These are phyloP conservation scores for Leptodontidium sp. DNA, from an alignment of 2,329 filamentous ascomycete genomes.

Conservation along the genomic window DNA sequence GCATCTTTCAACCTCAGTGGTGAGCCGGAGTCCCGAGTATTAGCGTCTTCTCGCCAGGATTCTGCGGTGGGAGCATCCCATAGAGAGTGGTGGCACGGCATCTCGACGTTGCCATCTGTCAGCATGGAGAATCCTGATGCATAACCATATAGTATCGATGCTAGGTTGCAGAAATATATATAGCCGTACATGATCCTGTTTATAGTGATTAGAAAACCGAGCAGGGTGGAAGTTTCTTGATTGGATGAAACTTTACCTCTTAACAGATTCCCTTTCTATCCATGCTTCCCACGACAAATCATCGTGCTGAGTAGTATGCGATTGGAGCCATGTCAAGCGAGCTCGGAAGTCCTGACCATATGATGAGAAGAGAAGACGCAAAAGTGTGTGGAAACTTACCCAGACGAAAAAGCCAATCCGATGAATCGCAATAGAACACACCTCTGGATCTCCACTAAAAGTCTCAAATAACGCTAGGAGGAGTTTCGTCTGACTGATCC, in stretches of 20 bases:
- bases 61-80: slow-evolving; percentile 1
- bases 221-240: background rate
- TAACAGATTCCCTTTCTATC: slow-evolving; percentile 15
- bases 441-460: background rate
- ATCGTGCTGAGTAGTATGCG: background rate
- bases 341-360: background rate
- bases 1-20: background rate
- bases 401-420: slow-evolving; percentile 6
- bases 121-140: slow-evolving; percentile 13
- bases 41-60: background rate
- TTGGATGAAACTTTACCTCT: background rate
- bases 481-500: slow-evolving; percentile 7
- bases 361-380: background rate
- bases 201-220: background rate
- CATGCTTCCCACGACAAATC: slow-evolving; percentile 15
- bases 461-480: slow-evolving; percentile 9
- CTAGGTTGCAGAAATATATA: slow-evolving; percentile 6
- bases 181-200: slow-evolving; percentile 12
- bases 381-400: background rate
- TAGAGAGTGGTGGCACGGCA: slow-evolving; percentile 9
- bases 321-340: slow-evolving; percentile 11
- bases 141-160: background rate
- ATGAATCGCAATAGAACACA: background rate
- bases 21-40: background rate
- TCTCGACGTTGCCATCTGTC: slow-evolving; percentile 14